Base-by-base conservation (phyloP, 2,329 filamentous ascomycete genomes). In the Kalmusia sp. region DNA sequence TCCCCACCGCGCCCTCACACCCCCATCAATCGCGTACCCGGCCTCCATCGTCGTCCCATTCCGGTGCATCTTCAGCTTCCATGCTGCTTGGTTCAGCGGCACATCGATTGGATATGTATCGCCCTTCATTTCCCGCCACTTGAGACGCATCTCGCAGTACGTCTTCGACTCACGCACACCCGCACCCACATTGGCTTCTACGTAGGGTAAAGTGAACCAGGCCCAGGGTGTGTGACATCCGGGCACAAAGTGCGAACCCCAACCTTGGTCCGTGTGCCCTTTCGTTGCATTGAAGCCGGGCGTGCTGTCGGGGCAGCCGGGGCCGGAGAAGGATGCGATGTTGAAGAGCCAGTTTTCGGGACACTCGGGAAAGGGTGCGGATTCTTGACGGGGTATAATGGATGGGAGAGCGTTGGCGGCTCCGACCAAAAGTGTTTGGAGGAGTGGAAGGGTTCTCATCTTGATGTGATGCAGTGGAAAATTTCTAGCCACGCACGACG, bases 61-160 rank as follows among this genome's bases (percentile, higher is more conserved):
- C 12, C 39, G 24, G 31, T 31, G 39, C 39, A 43, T 43, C 39
- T 43, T 43, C 39, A 43, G 9, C 21, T 43, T 43, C 39, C 39
- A 43, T 31, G 25, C 27, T 11, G 39, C 39, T 27, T 30, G 25
- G 9, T 43, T 15, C 3, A 43, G 39, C 15, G 39, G 39, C 4
- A 43, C 25, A 3, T 43, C 39, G 15, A 43, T 31, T 11, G 25
- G 39, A 30, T 43, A 43, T 14, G 9, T 19, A 19, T 43, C 39
- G 8, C 25, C 39, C 12, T 43, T 28, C 39, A 43, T 43, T 11
- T 43, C 39, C 19, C 25, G 9, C 39, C 39, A 43, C 24, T 43
- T 43, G 25, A 31, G 39, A n/a, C 25, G 15, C 39, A 43, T 11
- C 6, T 43, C 39, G 27, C 39, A 43, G 15, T 43, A 43, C 7